phyloP scores from a whole-genome alignment of 1,284 basidiomycete species.

The Microbotryomycetes sp. region DNA sequence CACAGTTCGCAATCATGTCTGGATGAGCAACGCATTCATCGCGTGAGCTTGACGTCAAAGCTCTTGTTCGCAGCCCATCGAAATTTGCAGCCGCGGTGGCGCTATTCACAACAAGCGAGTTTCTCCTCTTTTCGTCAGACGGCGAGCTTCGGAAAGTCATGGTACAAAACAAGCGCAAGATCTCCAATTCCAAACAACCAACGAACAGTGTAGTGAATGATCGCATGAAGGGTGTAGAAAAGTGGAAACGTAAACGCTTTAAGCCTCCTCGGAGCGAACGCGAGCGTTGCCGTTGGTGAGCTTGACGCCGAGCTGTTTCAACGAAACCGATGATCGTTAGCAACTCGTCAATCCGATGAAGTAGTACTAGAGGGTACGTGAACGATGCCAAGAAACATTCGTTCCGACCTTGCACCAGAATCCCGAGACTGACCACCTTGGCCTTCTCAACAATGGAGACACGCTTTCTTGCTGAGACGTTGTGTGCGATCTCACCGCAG shows the following conservation, averaged over 20 bases:
- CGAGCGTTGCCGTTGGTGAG: slow-evolving; percentile 93
- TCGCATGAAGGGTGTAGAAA: neutral
- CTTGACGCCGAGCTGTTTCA: slow-evolving; percentile 48
- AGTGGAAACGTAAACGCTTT: slow-evolving; percentile 20
- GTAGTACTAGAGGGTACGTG: neutral
- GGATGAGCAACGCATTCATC: too few species aligned
- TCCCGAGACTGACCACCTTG: slow-evolving; percentile 67
- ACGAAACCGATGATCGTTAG: slow-evolving; percentile 21
- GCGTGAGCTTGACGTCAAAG: too few species aligned
- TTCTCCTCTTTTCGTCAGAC: too few species aligned
- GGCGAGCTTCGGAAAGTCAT: too few species aligned
- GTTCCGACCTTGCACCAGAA: slow-evolving; percentile 7
- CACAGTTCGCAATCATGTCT: too few species aligned
- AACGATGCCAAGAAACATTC: neutral
- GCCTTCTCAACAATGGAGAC: slow-evolving; percentile 88
- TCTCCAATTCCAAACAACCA: neutral
- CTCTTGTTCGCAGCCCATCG: too few species aligned
- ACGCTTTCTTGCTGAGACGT: slow-evolving; percentile 94
- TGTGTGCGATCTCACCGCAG: slow-evolving; percentile 95
- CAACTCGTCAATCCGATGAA: neutral
- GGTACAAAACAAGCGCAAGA: too few species aligned
- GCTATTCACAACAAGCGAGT: too few species aligned
- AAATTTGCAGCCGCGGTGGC: too few species aligned
- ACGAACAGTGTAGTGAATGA: neutral
- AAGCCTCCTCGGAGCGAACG: slow-evolving; percentile 88